Base-by-base conservation (phyloP, 1,139 yeast species). In the Diutina sp. region DNA sequence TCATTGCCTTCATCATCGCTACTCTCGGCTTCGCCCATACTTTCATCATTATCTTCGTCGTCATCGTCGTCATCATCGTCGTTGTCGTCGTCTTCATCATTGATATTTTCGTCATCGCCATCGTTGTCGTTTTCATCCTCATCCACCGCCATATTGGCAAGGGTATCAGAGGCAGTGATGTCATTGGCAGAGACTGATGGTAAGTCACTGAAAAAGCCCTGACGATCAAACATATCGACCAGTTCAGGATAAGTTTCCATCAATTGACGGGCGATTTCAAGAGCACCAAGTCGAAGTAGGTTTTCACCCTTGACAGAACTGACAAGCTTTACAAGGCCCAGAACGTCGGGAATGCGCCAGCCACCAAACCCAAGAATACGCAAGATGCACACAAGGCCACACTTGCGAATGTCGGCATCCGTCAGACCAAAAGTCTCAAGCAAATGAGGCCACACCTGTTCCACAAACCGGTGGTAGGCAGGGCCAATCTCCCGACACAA, bases 371-470 rank as follows among this genome's bases (percentile, higher is more conserved):
- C 18, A 50, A 50, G 30, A n/a, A 50, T 38, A 5, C 53, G 25
- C 18, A 50, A 32, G 8, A 32, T 18, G 11, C 53, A 50, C 35
- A 32, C 44, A n/a, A 50, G 32, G 14, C 53, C 53, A 18, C 44
- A n/a, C 6, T 38, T 38, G 32, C 53, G 53, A 7, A 50, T 50
- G 18, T 50, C 53, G 25, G 53, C 44, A 18, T 50, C 53, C 14
- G 44, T 50, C 53, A 47, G 51, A 14, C 41, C 44, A 65, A 87
- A 90, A 18, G 90, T 77, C 58, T 82, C 83, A 41, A 87, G 70
- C 56, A 90, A 67, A n/a, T 89, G 65, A 0, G 85, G 80, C 66
- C 86, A 78, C 2, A 85, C 66, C 6, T 77, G 75, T 54, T 71
- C 71, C 4, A 82, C 74, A 66, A 87, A 84, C 6, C 58, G 63